These are phyloP conservation scores for Ganoderma meredithae DNA, from an alignment of 1,284 basidiomycete species.

Conservation along the genomic window DNA sequence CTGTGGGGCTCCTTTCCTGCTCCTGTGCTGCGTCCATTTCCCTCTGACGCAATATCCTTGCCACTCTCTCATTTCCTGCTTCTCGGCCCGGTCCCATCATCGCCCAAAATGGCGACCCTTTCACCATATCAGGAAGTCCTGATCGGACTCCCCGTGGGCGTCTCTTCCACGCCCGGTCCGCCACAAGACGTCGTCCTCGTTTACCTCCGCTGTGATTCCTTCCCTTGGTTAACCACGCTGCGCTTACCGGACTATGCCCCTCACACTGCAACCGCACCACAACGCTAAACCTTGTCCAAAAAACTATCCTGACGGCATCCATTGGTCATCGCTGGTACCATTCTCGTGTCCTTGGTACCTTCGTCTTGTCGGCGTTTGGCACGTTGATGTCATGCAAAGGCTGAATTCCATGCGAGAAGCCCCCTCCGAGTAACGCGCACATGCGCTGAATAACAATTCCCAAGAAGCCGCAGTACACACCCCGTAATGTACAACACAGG, in stretches of 20 bases:
- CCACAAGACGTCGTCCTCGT: constrained; percentile 14
- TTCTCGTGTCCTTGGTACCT: background rate
- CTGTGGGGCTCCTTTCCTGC: background rate
- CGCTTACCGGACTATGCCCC: background rate
- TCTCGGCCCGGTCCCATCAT: background rate
- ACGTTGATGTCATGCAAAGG: background rate
- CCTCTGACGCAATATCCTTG: background rate
- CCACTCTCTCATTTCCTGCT: background rate
- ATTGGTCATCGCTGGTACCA: background rate
- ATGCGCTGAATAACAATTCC: background rate
- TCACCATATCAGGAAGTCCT: background rate
- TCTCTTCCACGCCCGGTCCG: background rate
- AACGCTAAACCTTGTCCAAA: constrained; percentile 5
- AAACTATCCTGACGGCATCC: background rate
- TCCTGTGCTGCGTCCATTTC: background rate
- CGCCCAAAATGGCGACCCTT: background rate
- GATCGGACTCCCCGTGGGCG: background rate
- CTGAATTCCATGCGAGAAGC: background rate
- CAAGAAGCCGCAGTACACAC: background rate
- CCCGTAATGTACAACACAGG: constrained; percentile 6
- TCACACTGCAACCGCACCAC: background rate
- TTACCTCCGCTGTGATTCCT: background rate
- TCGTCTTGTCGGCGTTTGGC: too few relatives aligned
- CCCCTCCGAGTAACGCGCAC: background rate
- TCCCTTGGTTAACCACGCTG: background rate